These are phyloP conservation scores for Cymodocea nodosa DNA, from an alignment of 116 monocot species.

Conservation along the genomic window DNA sequence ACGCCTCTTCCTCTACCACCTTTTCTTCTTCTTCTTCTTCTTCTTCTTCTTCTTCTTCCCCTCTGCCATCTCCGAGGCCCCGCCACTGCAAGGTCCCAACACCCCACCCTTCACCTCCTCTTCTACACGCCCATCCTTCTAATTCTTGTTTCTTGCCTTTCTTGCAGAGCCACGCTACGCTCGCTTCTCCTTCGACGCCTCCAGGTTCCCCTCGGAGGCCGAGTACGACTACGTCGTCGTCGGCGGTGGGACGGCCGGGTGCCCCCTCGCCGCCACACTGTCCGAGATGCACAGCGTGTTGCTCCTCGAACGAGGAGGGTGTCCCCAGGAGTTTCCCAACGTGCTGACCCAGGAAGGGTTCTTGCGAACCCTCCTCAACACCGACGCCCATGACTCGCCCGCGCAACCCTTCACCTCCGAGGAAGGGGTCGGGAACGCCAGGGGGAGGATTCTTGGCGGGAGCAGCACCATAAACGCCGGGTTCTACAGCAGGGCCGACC, in stretches of 20 bases:
- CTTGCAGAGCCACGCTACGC: conserved; percentile 31
- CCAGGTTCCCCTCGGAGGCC: conserved; percentile 39
- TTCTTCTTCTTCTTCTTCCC: too few species aligned
- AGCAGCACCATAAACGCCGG: conserved; percentile 74
- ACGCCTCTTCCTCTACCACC: too few species aligned
- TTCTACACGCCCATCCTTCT: too few species aligned
- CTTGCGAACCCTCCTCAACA: conserved; percentile 37
- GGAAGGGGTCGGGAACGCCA: conserved; percentile 79
- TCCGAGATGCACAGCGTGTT: conserved; percentile 44
- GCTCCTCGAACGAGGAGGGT: conserved; percentile 71
- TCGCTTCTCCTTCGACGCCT: conserved; percentile 59
- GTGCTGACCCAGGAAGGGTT: conserved; percentile 52
- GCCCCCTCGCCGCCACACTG: conserved; percentile 84
- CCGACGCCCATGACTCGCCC: conserved; percentile 42
- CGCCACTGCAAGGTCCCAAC: too few species aligned
- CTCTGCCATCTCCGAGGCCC: too few species aligned
- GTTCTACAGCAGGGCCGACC: conserved; percentile 81
- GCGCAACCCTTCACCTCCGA: conserved; percentile 61
- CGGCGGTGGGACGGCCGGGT: conserved; percentile 79
- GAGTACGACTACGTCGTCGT: conserved; percentile 87
- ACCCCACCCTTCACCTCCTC: too few species aligned
- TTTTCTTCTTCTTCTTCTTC: too few species aligned
- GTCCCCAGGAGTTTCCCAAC: conserved; percentile 53
- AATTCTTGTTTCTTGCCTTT: not conserved
- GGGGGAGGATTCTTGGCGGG: conserved; percentile 85